phyloP scores from a whole-genome alignment of 331 rosid species.

The Pyrus hybrid region DNA sequence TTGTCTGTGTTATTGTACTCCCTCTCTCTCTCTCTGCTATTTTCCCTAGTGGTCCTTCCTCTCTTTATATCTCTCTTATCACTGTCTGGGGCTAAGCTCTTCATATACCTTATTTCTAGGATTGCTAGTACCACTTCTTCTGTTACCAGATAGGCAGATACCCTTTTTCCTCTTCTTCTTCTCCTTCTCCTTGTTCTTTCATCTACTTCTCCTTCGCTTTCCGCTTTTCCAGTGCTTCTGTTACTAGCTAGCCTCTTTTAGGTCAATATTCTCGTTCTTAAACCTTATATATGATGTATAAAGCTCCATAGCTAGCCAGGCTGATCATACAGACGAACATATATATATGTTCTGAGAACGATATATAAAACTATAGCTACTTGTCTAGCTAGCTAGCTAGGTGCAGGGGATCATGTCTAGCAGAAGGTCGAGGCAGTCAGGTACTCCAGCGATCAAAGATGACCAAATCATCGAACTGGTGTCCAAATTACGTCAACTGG shows the following conservation, averaged over 20 bases:
- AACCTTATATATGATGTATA: neutral
- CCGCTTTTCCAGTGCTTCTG: neutral
- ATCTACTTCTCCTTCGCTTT: neutral
- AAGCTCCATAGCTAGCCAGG: neutral
- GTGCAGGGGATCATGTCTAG: constrained; percentile 21
- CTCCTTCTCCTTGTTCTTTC: neutral
- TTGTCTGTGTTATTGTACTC: constrained; percentile 46
- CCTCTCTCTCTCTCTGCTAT: neutral
- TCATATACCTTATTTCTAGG: constrained; percentile 18
- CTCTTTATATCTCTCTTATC: constrained; percentile 54
- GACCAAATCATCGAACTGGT: constrained; percentile 89
- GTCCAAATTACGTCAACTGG: constrained; percentile 85
- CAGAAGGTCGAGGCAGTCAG: constrained; percentile 48
- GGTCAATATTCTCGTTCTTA: neutral
- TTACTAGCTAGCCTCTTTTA: neutral
- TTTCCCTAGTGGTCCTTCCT: neutral
- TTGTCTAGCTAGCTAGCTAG: neutral
- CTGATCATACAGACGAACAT: neutral
- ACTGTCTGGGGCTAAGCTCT: constrained; percentile 31
- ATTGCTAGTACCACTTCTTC: neutral
- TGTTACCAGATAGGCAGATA: neutral
- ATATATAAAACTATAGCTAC: neutral
- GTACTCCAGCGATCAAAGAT: constrained; percentile 37
- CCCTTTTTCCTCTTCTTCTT: neutral
- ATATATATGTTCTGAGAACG: neutral